Conservation (phyloP, 441 rosid species). For the Euphorbia celastroides region DNA sequence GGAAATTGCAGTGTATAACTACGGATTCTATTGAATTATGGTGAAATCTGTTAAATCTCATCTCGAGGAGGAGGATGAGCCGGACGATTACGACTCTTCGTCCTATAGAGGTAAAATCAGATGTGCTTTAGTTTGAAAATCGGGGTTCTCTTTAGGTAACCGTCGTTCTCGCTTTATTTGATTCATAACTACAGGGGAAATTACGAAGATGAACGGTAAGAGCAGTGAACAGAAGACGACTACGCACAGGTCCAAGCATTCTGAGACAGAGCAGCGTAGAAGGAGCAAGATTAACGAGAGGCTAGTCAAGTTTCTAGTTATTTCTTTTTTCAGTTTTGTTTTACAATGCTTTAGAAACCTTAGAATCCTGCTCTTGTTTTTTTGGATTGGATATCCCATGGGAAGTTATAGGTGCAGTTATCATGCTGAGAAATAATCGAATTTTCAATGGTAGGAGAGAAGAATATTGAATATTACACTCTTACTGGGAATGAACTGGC, state of each 20-base stretch:
- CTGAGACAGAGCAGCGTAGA: constrained; percentile 93
- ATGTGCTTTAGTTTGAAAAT: neutral
- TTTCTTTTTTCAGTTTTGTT: neutral
- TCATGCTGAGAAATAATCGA: neutral
- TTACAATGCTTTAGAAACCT: neutral
- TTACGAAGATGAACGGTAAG: constrained; percentile 37
- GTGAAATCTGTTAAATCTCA: constrained; percentile 39
- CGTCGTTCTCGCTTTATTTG: neutral
- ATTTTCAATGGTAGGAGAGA: neutral
- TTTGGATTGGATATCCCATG: neutral
- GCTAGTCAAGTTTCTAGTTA: constrained; percentile 23
- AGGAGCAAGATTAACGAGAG: constrained; percentile 96
- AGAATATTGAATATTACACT: neutral
- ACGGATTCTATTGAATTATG: constrained; percentile 20
- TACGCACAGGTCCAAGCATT: constrained; percentile 93
- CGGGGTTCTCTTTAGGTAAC: neutral
- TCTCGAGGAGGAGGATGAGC: constrained; percentile 48
- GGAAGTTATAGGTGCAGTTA: neutral
- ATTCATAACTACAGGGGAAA: constrained; percentile 25
- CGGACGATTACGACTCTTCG: constrained; percentile 43
- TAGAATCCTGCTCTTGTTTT: neutral
- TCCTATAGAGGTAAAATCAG: constrained; percentile 29
- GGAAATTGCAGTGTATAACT: neutral
- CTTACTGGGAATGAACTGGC: neutral
- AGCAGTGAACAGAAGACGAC: constrained; percentile 59